Conservation (phyloP, 2,329 filamentous ascomycete genomes). For the Fusarium sp. region DNA sequence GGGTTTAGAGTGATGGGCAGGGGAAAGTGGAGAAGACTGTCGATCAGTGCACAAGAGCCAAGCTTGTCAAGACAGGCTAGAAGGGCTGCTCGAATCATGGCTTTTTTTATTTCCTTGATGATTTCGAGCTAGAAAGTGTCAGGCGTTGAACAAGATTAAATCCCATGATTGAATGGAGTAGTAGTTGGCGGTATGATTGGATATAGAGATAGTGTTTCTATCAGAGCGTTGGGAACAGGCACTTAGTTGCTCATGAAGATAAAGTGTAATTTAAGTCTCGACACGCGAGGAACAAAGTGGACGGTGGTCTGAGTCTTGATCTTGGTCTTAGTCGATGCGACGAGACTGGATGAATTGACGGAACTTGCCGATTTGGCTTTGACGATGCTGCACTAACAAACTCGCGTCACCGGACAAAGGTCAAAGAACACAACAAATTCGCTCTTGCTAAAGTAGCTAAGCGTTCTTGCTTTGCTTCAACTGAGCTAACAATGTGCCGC, state of each 20-base stretch:
- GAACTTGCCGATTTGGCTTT: not conserved
- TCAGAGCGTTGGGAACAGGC: not conserved
- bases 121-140: not conserved
- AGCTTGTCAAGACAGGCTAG: not conserved
- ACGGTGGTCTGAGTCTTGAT: not conserved
- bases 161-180: not conserved
- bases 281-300: not conserved
- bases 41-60: not conserved
- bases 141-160: not conserved
- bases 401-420: not conserved
- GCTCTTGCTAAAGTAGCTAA: not conserved
- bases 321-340: not conserved
- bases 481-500: not conserved
- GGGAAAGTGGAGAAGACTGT: not conserved
- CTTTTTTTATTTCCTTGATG: not conserved
- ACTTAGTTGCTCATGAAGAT: not conserved
- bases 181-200: not conserved
- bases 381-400: not conserved
- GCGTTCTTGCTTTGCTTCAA: not conserved
- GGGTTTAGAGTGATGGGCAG: constrained; percentile 1
- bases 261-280: not conserved
- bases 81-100: not conserved
- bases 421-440: not conserved
- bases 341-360: not conserved
- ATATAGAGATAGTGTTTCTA: too few species aligned